These are phyloP conservation scores for Plasmopara muralis DNA, from an alignment of 352 stramenopile species.

Conservation along the genomic window DNA sequence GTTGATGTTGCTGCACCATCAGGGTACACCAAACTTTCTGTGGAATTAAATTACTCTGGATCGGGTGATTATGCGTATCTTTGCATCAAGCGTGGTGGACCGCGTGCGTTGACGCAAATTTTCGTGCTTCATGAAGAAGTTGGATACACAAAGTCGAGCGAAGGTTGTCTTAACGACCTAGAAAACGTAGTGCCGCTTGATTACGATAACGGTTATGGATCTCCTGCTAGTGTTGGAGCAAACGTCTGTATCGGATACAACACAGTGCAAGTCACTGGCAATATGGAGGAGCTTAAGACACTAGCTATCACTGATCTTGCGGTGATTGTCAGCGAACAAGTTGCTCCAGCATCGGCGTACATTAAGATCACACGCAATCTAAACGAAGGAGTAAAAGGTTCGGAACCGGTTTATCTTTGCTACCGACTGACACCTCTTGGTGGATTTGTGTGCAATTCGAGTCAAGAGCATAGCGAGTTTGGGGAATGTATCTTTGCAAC, in stretches of 20 bases:
- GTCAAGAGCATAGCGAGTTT: constrained; percentile 43
- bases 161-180: background rate
- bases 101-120: constrained; percentile 34
- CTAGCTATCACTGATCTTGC: constrained; percentile 61
- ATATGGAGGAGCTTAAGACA: constrained; percentile 27
- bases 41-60: constrained; percentile 54
- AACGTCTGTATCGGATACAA: constrained; percentile 31
- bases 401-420: constrained; percentile 39
- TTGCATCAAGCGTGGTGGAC: constrained; percentile 51
- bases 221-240: constrained; percentile 21
- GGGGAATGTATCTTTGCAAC: constrained; percentile 63
- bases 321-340: constrained; percentile 32
- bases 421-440: constrained; percentile 50
- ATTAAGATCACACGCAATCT: constrained; percentile 54
- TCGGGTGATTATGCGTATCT: constrained; percentile 67
- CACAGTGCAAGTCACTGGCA: constrained; percentile 19
- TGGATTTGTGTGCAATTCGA: constrained; percentile 48
- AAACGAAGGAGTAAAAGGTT: constrained; percentile 32
- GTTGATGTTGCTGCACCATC: constrained; percentile 38
- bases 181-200: constrained; percentile 20
- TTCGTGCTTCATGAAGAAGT: constrained; percentile 11
- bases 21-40: constrained; percentile 48
- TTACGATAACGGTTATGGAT: constrained; percentile 24
- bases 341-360: constrained; percentile 22
- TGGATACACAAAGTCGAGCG: constrained; percentile 3